Base-by-base conservation (phyloP, 441 rosid species). In the Hura crepitans region DNA sequence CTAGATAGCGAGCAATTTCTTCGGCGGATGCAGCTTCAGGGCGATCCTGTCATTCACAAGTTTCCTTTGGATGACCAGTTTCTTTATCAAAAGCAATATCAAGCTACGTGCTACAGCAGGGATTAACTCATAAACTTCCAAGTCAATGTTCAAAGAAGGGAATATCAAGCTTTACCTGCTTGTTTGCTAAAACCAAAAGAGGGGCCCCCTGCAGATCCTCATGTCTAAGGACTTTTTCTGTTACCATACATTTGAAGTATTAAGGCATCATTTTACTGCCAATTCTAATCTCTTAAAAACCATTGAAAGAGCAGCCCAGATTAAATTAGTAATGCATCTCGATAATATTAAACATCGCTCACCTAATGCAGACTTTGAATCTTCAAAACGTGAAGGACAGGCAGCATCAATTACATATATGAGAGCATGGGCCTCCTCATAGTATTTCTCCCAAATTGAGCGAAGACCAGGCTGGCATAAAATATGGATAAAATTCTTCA, bases 151-250 rank as follows among this genome's bases (percentile, higher is more conserved):
- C 17, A 57, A 17, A 60, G 9, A 20, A 27, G 4, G 12, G 15
- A 54, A 56, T 2, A 45, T 18, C 15, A n/a, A 55, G 64, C 0
- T 70, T 35, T 78, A 92, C 99, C 89, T 95, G 99, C 69, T 95
- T 95, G 88, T 95, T 92, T 68, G 98, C 98, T 76, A 95, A 72
- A 43, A 95, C 87, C 81, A 92, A 60, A 66, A 92, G 86, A 45
- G 98, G 98, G n/a, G 97, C 98, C 71, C 97, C 99, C 81, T 79
- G 91, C 87, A 95, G 79, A 75, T 95, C 99, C 71, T 95, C 98
- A 51, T 95, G 92, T 78, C 97, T 89, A 63, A 92, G 90, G 66
- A 91, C 95, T 80, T 95, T 95, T 77, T 91, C 98, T 91, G 87
- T 70, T 71, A 55, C 46, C 73, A 72, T 20, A 68, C 65, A 39